These are phyloP conservation scores for Alternaria hordeiaustralica DNA, from an alignment of 2,329 filamentous ascomycete genomes.

Conservation along the genomic window DNA sequence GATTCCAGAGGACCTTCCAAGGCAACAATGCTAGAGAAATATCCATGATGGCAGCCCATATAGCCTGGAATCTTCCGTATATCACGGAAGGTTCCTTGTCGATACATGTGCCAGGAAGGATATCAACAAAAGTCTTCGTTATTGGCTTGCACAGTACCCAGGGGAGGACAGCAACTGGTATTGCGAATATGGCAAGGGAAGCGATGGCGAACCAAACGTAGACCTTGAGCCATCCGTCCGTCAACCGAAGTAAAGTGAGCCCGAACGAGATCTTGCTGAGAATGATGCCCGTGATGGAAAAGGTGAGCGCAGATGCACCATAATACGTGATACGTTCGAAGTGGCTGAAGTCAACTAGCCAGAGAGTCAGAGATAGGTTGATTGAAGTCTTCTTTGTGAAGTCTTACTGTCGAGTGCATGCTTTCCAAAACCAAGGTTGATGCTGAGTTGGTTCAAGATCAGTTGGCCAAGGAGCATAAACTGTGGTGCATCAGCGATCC, in stretches of 20 bases:
- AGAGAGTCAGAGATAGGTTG: not conserved
- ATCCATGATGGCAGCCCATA: conserved; percentile 21
- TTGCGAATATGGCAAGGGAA: conserved; percentile 8
- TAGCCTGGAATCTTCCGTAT: conserved; percentile 10
- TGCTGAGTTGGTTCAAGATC: not conserved
- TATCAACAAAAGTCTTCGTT: conserved; percentile 10
- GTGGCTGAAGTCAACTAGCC: not conserved
- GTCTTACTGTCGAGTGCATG: conserved; percentile 8
- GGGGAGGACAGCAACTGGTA: conserved; percentile 5
- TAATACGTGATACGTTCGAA: conserved; percentile 8
- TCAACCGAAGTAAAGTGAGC: conserved; percentile 16
- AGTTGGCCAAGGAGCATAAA: not conserved
- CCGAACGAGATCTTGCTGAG: conserved; percentile 21
- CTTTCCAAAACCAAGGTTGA: conserved; percentile 6
- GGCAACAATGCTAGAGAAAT: conserved; percentile 15
- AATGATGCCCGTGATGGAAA: not conserved
- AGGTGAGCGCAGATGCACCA: conserved; percentile 3
- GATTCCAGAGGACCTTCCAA: conserved; percentile 13
- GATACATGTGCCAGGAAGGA: conserved; percentile 9
- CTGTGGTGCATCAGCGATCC: not conserved
- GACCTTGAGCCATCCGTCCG: conserved; percentile 8
- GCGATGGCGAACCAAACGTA: conserved; percentile 15
- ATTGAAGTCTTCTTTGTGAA: not conserved
- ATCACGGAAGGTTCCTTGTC: conserved; percentile 8
- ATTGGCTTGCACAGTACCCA: conserved; percentile 14